phyloP scores from a whole-genome alignment of 768 basidiomycete genomes.

The Pisolithus marmoratus region DNA sequence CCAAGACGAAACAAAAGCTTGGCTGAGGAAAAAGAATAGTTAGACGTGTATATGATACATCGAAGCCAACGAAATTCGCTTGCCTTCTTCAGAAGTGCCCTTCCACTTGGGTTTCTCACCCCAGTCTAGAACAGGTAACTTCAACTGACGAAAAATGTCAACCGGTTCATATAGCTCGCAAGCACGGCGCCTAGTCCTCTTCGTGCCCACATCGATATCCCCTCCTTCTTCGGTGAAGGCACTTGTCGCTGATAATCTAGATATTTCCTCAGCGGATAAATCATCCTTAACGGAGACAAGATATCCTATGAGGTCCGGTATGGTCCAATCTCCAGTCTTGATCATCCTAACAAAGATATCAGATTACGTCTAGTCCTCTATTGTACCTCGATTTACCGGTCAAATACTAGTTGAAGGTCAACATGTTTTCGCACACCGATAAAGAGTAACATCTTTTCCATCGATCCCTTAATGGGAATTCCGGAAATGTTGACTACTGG shows the following conservation, averaged over 20 bases:
- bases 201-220: conserved; percentile 22
- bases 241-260: conserved; percentile 53
- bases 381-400: conserved; percentile 44
- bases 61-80: conserved; percentile 5
- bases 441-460: conserved; percentile 66
- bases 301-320: conserved; percentile 80
- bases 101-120: conserved; percentile 74
- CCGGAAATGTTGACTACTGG: conserved; percentile 72
- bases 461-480: conserved; percentile 51
- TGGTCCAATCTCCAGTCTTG: conserved; percentile 86
- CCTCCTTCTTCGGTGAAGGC: conserved; percentile 66
- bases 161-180: conserved; percentile 81
- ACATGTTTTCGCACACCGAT: conserved; percentile 90
- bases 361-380: neutral
- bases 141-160: conserved; percentile 63
- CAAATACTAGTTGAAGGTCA: conserved; percentile 90
- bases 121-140: conserved; percentile 87
- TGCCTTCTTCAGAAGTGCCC: conserved; percentile 81
- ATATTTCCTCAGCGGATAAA: conserved; percentile 51
- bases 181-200: conserved; percentile 51
- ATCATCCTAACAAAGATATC: conserved; percentile 54
- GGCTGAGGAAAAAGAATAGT: conserved; percentile 39
- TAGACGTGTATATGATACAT: no score
- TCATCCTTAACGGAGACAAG: conserved; percentile 74
- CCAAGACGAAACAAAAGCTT: conserved; percentile 75